Conservation (phyloP, 176 grass and related monocot species). For the Lolium rigidum region DNA sequence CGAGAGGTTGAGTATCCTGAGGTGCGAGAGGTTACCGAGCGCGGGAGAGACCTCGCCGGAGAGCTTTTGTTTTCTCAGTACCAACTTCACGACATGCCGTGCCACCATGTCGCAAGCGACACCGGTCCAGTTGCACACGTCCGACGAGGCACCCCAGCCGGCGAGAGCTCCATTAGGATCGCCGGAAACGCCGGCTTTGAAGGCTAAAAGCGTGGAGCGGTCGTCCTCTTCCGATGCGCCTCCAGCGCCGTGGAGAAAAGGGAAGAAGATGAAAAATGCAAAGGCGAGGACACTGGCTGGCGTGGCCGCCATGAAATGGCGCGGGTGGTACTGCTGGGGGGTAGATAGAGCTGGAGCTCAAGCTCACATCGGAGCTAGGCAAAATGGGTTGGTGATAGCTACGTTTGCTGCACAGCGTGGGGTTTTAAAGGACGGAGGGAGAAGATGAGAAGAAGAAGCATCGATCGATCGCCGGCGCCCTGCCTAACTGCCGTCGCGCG, state of each 20-base stretch:
- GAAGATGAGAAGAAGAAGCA: background rate
- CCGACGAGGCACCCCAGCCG: conserved; percentile 40
- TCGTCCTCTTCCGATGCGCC: conserved; percentile 16
- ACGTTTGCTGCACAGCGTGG: conserved; percentile 54
- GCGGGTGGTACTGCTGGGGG: conserved; percentile 4
- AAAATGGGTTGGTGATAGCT: conserved; percentile 33
- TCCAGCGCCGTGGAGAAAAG: background rate
- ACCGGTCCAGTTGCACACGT: conserved; percentile 86
- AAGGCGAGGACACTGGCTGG: background rate
- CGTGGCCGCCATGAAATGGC: conserved; percentile 39
- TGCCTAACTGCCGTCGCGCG: conserved; percentile 51
- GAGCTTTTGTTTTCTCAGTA: conserved; percentile 50
- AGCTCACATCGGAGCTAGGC: conserved; percentile 36
- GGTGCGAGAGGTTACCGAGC: conserved; percentile 68
- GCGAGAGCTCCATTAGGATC: conserved; percentile 51
- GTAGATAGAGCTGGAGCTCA: background rate
- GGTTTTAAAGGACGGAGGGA: conserved; percentile 34
- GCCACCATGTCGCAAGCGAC: conserved; percentile 52
- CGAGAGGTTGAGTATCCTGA: conserved; percentile 62
- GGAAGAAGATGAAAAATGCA: background rate
- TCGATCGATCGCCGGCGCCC: background rate
- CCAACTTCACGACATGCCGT: conserved; percentile 54
- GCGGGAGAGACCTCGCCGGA: conserved; percentile 60
- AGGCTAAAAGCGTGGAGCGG: conserved; percentile 54
- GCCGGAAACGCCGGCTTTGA: conserved; percentile 48